Conservation (phyloP, 345 rosid species). For the Cochlearia excelsa region DNA sequence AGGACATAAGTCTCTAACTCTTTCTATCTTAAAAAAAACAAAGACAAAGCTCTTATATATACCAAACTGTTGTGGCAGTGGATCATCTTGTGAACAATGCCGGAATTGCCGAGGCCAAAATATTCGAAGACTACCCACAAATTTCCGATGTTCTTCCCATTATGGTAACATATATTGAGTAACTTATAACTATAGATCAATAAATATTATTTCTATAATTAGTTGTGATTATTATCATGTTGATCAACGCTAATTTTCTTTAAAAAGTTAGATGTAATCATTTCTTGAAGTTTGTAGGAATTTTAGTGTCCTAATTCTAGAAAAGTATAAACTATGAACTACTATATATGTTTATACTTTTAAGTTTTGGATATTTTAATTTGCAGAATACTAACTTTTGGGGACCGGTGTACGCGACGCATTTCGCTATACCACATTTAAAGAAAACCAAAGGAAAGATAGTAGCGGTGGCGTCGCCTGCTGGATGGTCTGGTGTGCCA, state of each 20-base stretch:
- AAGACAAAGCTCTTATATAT: background rate
- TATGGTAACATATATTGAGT: conserved; percentile 29
- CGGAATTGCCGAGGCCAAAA: conserved; percentile 31
- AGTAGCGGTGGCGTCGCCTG: conserved; percentile 43
- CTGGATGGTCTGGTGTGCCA: conserved; percentile 45
- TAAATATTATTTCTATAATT: too few species aligned
- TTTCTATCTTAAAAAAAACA: too few species aligned
- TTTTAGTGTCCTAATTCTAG: too few species aligned
- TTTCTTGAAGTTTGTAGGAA: too few species aligned
- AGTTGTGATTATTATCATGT: too few species aligned
- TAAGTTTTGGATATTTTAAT: too few species aligned
- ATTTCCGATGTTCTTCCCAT: conserved; percentile 30
- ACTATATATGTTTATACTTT: too few species aligned
- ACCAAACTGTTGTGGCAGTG: conserved; percentile 37
- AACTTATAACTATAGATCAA: too few species aligned
- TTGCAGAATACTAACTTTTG: conserved; percentile 56
- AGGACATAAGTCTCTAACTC: background rate
- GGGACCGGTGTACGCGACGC: conserved; percentile 50
- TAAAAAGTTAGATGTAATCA: too few species aligned
- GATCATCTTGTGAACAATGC: conserved; percentile 53
- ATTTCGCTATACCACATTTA: conserved; percentile 52
- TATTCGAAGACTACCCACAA: conserved; percentile 36
- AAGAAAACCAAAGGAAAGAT: conserved; percentile 51
- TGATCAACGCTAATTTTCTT: too few species aligned
- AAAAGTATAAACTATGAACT: too few species aligned